These are phyloP conservation scores for Prunella vulgaris DNA, from an alignment of 257 asterid genomes.

Conservation along the genomic window DNA sequence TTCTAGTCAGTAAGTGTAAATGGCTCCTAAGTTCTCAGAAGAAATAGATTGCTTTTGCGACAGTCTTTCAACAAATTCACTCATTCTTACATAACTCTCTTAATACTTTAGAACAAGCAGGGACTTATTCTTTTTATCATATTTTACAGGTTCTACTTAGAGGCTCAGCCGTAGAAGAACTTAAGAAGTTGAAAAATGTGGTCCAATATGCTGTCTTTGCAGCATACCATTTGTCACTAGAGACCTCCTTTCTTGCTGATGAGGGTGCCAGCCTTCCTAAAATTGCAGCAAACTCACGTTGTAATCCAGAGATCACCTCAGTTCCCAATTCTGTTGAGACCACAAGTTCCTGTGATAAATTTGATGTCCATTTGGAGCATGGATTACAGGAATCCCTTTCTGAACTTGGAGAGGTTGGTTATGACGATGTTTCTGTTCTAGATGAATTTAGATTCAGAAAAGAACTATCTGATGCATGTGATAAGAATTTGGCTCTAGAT, in stretches of 20 bases:
- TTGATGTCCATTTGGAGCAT: background rate
- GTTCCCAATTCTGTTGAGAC: background rate
- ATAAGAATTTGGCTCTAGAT: background rate
- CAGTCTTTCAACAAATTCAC: background rate
- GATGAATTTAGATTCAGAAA: background rate
- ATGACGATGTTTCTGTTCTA: background rate
- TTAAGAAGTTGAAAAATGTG: background rate
- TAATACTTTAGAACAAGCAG: background rate
- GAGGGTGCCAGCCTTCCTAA: background rate
- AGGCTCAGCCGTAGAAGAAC: background rate
- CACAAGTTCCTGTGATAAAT: background rate
- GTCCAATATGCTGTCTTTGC: constrained; percentile 1
- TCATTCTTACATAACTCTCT: background rate
- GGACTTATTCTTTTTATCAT: background rate
- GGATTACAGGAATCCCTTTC: background rate
- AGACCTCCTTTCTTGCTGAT: background rate
- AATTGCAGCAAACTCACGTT: background rate
- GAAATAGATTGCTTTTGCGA: too few relatives aligned
- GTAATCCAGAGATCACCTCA: background rate
- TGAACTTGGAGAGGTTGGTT: background rate
- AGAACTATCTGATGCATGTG: background rate
- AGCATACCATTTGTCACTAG: background rate
- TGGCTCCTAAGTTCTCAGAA: too few relatives aligned
- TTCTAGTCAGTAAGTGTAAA: too few relatives aligned
- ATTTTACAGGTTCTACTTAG: background rate